phyloP scores from a whole-genome alignment of 257 asterid species.

The Nicotiana benthamiana region DNA sequence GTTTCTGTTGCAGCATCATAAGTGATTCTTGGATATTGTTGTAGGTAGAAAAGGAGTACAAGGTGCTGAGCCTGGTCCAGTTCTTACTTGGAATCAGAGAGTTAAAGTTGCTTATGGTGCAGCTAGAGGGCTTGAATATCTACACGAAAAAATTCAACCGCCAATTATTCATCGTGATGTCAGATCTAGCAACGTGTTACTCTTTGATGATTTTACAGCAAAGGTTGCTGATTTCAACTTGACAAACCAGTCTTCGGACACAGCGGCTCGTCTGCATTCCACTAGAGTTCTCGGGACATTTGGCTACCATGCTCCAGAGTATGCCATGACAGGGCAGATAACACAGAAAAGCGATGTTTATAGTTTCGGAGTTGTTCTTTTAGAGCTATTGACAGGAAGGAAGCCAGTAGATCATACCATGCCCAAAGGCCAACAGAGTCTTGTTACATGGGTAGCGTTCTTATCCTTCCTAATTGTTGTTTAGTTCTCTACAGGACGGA shows the following conservation, averaged over 20 bases:
- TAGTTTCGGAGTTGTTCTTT: slow-evolving; percentile 73
- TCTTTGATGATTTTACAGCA: slow-evolving; percentile 61
- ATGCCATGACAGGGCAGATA: slow-evolving; percentile 82
- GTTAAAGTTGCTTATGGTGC: slow-evolving; percentile 14
- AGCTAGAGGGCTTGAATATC: too few species aligned
- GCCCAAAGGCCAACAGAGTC: slow-evolving; percentile 90
- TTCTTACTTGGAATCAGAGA: slow-evolving; percentile 63
- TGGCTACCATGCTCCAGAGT: slow-evolving; percentile 90
- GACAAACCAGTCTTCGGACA: slow-evolving; percentile 77
- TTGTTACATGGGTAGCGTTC: slow-evolving; percentile 62
- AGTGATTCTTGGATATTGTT: background rate
- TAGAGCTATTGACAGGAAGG: slow-evolving; percentile 68
- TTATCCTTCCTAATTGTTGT: background rate
- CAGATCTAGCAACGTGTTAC: slow-evolving; percentile 17
- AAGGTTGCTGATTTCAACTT: slow-evolving; percentile 74
- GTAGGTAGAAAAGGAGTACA: slow-evolving; percentile 81
- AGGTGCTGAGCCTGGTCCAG: slow-evolving; percentile 88
- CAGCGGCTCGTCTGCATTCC: slow-evolving; percentile 81
- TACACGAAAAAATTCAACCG: slow-evolving; percentile 35
- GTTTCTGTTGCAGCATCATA: too few species aligned
- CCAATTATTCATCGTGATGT: slow-evolving; percentile 75
- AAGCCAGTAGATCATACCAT: slow-evolving; percentile 85
- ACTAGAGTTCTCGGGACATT: slow-evolving; percentile 87
- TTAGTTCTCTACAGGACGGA: too few species aligned
- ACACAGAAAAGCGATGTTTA: slow-evolving; percentile 77